These are phyloP conservation scores for Gentiana macrophylla DNA, from an alignment of 257 asterid species.

Conservation along the genomic window DNA sequence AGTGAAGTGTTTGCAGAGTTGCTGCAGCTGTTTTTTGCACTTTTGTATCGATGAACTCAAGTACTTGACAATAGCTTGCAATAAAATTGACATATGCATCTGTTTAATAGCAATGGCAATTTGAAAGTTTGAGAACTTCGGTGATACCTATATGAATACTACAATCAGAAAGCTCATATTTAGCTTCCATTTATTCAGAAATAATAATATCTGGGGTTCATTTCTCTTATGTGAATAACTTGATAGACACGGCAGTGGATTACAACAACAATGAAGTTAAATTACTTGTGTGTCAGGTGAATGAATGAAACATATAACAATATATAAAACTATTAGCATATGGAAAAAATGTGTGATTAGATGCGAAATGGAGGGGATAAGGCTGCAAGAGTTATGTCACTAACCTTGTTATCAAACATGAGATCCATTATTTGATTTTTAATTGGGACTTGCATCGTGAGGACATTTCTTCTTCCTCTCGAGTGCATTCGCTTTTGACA, in stretches of 20 bases:
- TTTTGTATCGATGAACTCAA: too few relatives aligned
- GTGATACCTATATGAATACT: conserved; percentile 36
- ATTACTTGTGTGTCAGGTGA: too few relatives aligned
- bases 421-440: conserved; percentile 50
- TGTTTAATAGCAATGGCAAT: conserved; percentile 45
- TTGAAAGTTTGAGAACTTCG: conserved; percentile 47
- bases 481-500: too few relatives aligned
- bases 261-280: background rate
- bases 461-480: conserved; percentile 48
- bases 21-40: too few relatives aligned
- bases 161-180: conserved; percentile 8
- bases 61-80: conserved; percentile 26
- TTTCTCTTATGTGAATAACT: background rate
- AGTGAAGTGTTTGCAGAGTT: too few relatives aligned
- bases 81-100: conserved; percentile 30
- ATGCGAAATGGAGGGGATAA: background rate
- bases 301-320: background rate
- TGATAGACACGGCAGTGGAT: background rate
- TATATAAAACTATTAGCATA: background rate
- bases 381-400: conserved; percentile 2
- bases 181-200: background rate
- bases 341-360: background rate
- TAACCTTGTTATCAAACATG: conserved; percentile 42
- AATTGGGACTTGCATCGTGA: conserved; percentile 36
- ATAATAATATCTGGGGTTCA: background rate